Percentiles rank a stretch among this genome's conserved stretches.
Conservation (phyloP, 2,329 filamentous ascomycete genomes). For the Pseudovirgaria hyperparasitica region DNA sequence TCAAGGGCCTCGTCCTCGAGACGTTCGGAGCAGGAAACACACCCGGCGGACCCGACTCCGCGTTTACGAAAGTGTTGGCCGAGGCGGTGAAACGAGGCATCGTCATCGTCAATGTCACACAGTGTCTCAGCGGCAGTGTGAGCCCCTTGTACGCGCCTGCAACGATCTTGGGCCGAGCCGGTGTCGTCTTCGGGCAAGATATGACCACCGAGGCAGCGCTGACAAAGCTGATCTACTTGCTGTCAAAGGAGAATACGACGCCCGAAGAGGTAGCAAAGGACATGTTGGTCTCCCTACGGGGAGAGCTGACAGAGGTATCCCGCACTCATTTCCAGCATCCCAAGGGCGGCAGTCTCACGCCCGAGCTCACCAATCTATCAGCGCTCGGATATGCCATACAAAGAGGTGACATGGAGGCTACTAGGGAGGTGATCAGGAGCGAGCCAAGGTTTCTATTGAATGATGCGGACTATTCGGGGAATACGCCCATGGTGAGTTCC, state of each 20-base stretch:
- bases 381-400: conserved; percentile 70
- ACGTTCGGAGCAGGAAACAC: conserved; percentile 92
- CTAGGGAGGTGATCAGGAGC: conserved; percentile 53
- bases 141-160: conserved; percentile 29
- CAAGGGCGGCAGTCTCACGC: conserved; percentile 39
- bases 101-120: conserved; percentile 81
- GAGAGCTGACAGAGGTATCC: conserved; percentile 70
- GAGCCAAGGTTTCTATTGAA: conserved; percentile 58
- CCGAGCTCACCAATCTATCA: conserved; percentile 53
- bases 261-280: conserved; percentile 51
- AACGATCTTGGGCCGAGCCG: conserved; percentile 63
- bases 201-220: conserved; percentile 83
- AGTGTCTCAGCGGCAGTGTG: conserved; percentile 50
- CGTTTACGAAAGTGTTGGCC: conserved; percentile 63
- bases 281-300: conserved; percentile 66
- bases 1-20: conserved; percentile 74
- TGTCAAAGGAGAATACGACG: conserved; percentile 54
- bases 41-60: conserved; percentile 67
- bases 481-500: conserved; percentile 44
- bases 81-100: conserved; percentile 69
- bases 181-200: conserved; percentile 80
- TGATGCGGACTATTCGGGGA: conserved; percentile 68
- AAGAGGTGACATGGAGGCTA: conserved; percentile 52
- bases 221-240: conserved; percentile 78
- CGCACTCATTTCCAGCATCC: conserved; percentile 67